A percentile compares a stretch with the other conserved stretches of the same genome.
These are phyloP conservation scores for Dendrobium officinale DNA, from an alignment of 106 monocot genomes.

Conservation along the genomic window DNA sequence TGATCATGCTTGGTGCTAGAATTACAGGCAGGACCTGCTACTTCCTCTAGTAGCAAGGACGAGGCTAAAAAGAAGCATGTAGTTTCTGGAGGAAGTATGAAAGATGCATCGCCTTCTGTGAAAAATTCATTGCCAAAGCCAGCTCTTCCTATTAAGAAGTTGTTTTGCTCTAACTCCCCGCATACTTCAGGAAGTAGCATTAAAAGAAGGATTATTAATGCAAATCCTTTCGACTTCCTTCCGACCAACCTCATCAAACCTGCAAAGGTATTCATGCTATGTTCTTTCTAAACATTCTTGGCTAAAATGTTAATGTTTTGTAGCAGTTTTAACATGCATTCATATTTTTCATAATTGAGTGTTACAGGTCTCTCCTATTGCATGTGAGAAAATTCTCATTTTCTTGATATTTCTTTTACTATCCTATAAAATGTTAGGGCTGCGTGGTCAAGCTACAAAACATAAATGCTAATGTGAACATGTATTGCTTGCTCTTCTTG, in stretches of 20 bases:
- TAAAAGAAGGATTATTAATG: constrained; percentile 37
- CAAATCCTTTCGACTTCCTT: constrained; percentile 60
- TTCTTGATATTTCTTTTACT: background rate
- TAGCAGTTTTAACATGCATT: background rate
- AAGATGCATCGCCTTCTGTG: constrained; percentile 7
- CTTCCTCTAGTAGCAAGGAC: constrained; percentile 10
- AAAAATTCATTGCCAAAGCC: constrained; percentile 18
- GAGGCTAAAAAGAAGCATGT: constrained; percentile 13
- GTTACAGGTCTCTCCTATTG: background rate
- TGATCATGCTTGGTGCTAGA: constrained; percentile 32
- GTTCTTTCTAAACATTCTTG: background rate
- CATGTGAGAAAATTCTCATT: background rate
- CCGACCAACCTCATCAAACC: constrained; percentile 57
- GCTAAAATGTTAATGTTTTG: background rate
- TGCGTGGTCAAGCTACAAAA: background rate
- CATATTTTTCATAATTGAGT: background rate
- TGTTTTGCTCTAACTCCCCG: constrained; percentile 6
- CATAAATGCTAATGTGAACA: background rate
- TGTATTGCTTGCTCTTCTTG: no score
- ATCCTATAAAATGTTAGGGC: background rate
- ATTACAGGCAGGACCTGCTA: constrained; percentile 38
- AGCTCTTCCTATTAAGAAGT: constrained; percentile 17
- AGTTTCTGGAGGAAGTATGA: constrained; percentile 6
- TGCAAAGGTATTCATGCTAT: constrained; percentile 50
- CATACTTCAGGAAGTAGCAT: constrained; percentile 19